Conservation (phyloP, 306 rosid species). For the Quercus agrifolia region DNA sequence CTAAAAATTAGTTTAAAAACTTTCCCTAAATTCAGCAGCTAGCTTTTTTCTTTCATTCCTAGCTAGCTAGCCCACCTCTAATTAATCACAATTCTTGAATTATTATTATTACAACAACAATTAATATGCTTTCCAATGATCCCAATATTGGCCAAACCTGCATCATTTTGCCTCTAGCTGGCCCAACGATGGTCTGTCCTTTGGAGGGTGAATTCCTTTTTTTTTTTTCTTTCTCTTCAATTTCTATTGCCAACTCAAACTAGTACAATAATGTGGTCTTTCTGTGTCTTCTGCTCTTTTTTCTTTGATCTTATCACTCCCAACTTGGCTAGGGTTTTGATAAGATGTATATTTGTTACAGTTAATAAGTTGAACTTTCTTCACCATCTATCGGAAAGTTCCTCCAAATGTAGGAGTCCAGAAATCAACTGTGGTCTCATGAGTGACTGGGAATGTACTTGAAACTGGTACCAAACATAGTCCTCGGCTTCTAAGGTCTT, state of each 20-base stretch:
- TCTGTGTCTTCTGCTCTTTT: constrained; percentile 17
- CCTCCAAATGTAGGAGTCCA: constrained; percentile 97
- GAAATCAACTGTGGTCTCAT: constrained; percentile 84
- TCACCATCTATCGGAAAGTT: constrained; percentile 53
- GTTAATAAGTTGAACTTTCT: constrained; percentile 16
- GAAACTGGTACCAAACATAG: constrained; percentile 94
- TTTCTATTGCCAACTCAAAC: constrained; percentile 35
- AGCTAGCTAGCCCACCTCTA: constrained; percentile 36
- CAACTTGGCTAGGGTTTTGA: constrained; percentile 69
- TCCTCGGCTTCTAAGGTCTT: constrained; percentile 91
- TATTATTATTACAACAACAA: constrained; percentile 39
- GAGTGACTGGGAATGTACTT: constrained; percentile 87
- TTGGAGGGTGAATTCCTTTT: constrained; percentile 55
- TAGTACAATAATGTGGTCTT: constrained; percentile 40
- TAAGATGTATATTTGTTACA: constrained; percentile 49
- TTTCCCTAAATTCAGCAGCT: constrained; percentile 45
- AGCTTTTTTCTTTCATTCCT: constrained; percentile 40
- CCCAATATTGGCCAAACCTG: constrained; percentile 43
- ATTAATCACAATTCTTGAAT: constrained; percentile 63
- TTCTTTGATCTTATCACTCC: constrained; percentile 52
- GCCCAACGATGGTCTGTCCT: constrained; percentile 46
- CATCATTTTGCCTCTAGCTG: constrained; percentile 58
- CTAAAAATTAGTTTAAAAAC: constrained; percentile 21
- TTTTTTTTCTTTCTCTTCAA: constrained; percentile 31
- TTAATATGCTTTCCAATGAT: constrained; percentile 45